phyloP scores from a whole-genome alignment of 176 grass and related monocot species.

The Cenchrus americanus region DNA sequence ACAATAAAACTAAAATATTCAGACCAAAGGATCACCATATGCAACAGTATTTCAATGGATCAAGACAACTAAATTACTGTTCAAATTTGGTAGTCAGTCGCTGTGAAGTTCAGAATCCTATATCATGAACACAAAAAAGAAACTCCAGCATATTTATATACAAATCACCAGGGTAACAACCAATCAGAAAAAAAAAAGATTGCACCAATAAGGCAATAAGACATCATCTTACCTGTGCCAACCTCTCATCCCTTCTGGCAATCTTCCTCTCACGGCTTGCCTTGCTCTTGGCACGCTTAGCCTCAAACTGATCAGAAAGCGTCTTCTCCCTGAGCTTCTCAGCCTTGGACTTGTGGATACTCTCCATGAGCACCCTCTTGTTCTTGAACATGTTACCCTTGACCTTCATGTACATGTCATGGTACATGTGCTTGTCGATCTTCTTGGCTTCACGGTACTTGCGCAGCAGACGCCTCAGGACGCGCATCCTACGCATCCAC shows the following conservation, averaged over 20 bases:
- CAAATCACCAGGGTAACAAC: background rate
- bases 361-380: constrained; percentile 29
- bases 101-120: background rate
- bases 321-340: constrained; percentile 24
- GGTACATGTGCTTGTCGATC: constrained; percentile 12
- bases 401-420: background rate
- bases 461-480: background rate
- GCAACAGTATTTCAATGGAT: background rate
- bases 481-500: constrained; percentile 18
- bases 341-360: background rate
- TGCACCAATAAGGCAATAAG: no score
- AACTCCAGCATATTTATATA: background rate
- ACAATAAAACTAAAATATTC: background rate
- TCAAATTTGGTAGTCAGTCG: background rate
- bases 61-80: background rate
- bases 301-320: constrained; percentile 29
- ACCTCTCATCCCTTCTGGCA: constrained; percentile 50
- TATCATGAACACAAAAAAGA: background rate
- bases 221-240: constrained; percentile 36
- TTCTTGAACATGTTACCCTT: background rate
- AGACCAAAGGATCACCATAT: background rate
- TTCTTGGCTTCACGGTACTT: constrained; percentile 7
- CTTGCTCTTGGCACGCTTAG: constrained; percentile 55
- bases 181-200: no score
- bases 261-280: constrained; percentile 46